Conservation (phyloP, 1,139 yeast species). For the Pichia sp. region DNA sequence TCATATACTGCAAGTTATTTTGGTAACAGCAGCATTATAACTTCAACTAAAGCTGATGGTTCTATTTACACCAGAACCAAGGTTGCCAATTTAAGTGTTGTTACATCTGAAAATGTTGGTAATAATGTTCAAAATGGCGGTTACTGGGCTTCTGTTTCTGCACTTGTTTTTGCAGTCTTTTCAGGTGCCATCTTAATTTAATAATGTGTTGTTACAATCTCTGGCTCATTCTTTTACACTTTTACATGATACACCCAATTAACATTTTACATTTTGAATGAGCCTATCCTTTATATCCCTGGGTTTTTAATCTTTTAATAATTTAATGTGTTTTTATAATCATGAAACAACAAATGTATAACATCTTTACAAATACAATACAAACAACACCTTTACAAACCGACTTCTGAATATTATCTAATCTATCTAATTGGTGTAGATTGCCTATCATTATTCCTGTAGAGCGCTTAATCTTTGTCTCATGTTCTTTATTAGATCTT, state of each 20-base stretch:
- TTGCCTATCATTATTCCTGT: slow-evolving; percentile 49
- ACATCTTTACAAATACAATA: too few species aligned
- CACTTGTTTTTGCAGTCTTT: slow-evolving; percentile 12
- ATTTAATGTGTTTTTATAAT: too few species aligned
- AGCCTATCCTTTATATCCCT: too few species aligned
- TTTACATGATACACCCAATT: neutral
- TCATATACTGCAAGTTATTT: slow-evolving; percentile 1
- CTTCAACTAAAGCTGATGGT: neutral
- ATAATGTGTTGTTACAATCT: neutral
- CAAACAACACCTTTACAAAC: neutral
- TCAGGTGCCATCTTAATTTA: slow-evolving; percentile 14
- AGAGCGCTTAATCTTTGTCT: slow-evolving; percentile 83
- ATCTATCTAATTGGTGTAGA: too few species aligned
- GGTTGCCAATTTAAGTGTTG: slow-evolving; percentile 1
- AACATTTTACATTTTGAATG: neutral
- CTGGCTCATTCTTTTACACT: neutral
- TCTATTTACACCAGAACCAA: slow-evolving; percentile 10
- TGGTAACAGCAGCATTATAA: neutral
- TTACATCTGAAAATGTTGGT: slow-evolving; percentile 10
- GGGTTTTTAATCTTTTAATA: too few species aligned
- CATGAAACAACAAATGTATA: neutral
- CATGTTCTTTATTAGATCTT: slow-evolving; percentile 73
- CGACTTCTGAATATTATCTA: too few species aligned
- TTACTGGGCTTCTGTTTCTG: slow-evolving; percentile 12
- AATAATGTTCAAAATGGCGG: neutral